Base-by-base conservation (phyloP, 2,329 filamentous ascomycete genomes). In the Beauveria varroae region DNA sequence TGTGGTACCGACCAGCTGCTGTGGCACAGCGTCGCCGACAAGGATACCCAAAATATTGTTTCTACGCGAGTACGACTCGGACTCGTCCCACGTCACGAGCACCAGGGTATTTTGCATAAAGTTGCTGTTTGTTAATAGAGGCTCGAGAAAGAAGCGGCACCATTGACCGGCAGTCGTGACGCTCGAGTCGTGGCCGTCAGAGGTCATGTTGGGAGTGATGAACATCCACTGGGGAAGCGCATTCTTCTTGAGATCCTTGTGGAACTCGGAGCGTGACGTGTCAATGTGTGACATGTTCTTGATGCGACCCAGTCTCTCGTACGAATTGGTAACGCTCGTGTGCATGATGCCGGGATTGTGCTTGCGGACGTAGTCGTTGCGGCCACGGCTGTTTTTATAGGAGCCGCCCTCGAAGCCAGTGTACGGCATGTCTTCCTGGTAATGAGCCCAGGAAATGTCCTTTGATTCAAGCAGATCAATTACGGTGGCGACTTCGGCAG, bases 321-420 rank as follows among this genome's bases (percentile, higher is more conserved):
- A 71, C 51, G 80, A 81, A 56, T 79, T 76, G 62, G 86, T 81
- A 56, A 89, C 79, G 44, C 82, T 84, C 71, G 91, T 81, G 73
- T 84, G 90, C 60, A 88, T 77, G 61, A 93, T 76, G 18, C 80
- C 74, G 52, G 83, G 78, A 73, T 93, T 91, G 76, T 93, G 90
- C 76, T 93, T 93, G 69, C 91, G 86, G 7, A 93, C 89, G 70
- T 95, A 95, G 75, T 88, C 85, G 68, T 92, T 89, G 55, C 81
- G 80, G 34, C 83, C 81, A 2, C 81, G 89, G 66, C 83, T 64
- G 73, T 91, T 91, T 60, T 84, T 78, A 70, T 78, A 90, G 0
- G 75, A 76, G 41, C 73, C 72, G 22, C 88, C 89, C 71, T 89
- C 80, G 74, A 84, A 93, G 12, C 90, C 90, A 2, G 84, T 79